These are phyloP conservation scores for Neofusicoccum parvum DNA, from an alignment of 2,329 filamentous ascomycete species.

Conservation along the genomic window DNA sequence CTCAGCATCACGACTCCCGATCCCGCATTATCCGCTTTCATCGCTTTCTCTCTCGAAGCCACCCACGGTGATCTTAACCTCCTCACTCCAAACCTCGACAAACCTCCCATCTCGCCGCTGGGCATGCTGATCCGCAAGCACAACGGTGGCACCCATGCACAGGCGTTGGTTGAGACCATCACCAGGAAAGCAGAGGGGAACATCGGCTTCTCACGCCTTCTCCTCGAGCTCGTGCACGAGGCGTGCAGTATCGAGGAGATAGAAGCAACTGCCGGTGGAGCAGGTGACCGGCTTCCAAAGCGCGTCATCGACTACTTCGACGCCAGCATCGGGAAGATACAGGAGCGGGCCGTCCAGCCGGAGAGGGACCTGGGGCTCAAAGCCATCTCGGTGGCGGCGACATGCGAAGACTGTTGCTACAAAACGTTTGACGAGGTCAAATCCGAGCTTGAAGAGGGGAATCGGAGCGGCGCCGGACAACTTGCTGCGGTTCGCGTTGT, in stretches of 20 bases:
- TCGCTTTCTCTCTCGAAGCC: neutral
- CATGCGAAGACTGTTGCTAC: neutral
- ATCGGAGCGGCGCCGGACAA: neutral
- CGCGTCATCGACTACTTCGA: conserved; percentile 14
- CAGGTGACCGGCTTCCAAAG: conserved; percentile 2
- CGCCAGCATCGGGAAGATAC: neutral
- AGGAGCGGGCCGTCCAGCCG: neutral
- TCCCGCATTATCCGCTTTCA: neutral
- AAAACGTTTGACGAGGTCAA: neutral
- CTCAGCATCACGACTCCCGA: neutral
- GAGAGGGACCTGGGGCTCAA: conserved; percentile 3
- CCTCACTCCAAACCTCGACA: neutral
- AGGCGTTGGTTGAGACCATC: neutral
- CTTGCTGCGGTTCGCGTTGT: neutral
- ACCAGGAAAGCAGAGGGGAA: neutral
- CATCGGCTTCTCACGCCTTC: neutral
- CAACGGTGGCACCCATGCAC: too few species aligned
- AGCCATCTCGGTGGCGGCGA: conserved; percentile 11
- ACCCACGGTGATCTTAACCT: conserved; percentile 1
- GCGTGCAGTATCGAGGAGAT: neutral
- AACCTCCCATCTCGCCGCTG: neutral
- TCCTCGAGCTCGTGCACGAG: neutral
- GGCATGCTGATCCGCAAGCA: neutral
- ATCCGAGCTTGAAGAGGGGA: neutral
- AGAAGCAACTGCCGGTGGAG: neutral